These are phyloP conservation scores for Sambucus nigra DNA, from an alignment of 129 eudicot species.

Conservation along the genomic window DNA sequence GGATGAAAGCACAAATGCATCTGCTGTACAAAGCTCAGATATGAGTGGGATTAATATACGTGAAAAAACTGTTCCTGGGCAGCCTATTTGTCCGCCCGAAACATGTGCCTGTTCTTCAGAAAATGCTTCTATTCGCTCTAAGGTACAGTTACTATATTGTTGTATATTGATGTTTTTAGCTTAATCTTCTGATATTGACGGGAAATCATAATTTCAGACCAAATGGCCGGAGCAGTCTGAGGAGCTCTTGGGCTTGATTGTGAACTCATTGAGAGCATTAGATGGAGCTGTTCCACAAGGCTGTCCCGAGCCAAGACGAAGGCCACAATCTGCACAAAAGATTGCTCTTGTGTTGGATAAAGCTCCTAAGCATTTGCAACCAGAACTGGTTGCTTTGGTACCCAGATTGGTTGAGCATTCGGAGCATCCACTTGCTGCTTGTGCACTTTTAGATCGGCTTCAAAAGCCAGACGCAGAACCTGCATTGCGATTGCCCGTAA, in stretches of 20 bases:
- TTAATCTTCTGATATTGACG: constrained; percentile 6
- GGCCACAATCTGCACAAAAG: constrained; percentile 92
- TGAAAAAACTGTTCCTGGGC: constrained; percentile 36
- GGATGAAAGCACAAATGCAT: constrained; percentile 33
- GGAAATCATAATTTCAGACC: constrained; percentile 33
- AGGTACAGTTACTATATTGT: constrained; percentile 41
- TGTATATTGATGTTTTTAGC: neutral
- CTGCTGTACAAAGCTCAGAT: constrained; percentile 82
- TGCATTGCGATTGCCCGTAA: constrained; percentile 73
- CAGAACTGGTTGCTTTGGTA: constrained; percentile 83
- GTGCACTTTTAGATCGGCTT: constrained; percentile 74
- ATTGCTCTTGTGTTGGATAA: constrained; percentile 91
- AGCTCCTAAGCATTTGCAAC: constrained; percentile 94
- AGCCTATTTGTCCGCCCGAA: constrained; percentile 61
- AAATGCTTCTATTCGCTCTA: constrained; percentile 57
- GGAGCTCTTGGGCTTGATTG: constrained; percentile 91
- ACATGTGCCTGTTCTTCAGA: constrained; percentile 58
- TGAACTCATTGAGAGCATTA: constrained; percentile 86
- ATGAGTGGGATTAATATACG: constrained; percentile 22
- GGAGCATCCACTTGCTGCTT: constrained; percentile 95
- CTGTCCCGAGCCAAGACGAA: constrained; percentile 91
- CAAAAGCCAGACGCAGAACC: constrained; percentile 83
- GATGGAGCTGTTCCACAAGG: constrained; percentile 97
- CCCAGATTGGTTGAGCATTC: constrained; percentile 91
- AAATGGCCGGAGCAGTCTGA: constrained; percentile 99